These are phyloP conservation scores for Sarocladium kiliense DNA, from an alignment of 2,329 filamentous ascomycete species.

Conservation along the genomic window DNA sequence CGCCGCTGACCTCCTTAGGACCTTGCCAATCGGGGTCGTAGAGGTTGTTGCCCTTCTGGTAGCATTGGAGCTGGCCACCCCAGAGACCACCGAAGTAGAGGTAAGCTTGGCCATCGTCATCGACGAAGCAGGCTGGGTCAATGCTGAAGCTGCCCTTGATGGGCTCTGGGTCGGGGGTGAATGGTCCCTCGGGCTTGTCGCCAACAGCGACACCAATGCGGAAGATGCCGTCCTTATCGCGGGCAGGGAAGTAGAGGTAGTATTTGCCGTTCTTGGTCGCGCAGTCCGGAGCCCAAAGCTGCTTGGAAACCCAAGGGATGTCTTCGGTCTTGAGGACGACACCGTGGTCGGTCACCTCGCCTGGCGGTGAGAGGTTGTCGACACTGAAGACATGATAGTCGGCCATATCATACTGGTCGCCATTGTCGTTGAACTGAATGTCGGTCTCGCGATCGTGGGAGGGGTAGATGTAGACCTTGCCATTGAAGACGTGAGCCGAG, in stretches of 20 bases:
- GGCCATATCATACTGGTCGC: conserved; percentile 79
- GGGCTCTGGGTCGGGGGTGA: conserved; percentile 56
- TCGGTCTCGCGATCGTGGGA: conserved; percentile 74
- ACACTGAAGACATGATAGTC: conserved; percentile 76
- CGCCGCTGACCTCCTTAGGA: conserved; percentile 53
- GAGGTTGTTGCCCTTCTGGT: conserved; percentile 47
- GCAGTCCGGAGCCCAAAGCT: conserved; percentile 77
- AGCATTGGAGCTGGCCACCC: conserved; percentile 78
- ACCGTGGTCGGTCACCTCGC: conserved; percentile 66
- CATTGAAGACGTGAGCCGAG: conserved; percentile 74
- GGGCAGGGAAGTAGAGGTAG: conserved; percentile 73
- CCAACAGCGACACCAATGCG: conserved; percentile 67
- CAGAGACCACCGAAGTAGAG: conserved; percentile 73
- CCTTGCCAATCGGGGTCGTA: conserved; percentile 53
- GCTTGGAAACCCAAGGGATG: conserved; percentile 72
- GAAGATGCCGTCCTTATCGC: conserved; percentile 65
- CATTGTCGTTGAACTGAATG: conserved; percentile 75
- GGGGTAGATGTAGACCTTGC: conserved; percentile 72
- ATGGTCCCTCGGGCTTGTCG: conserved; percentile 63
- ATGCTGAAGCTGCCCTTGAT: conserved; percentile 71
- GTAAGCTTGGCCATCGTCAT: conserved; percentile 38
- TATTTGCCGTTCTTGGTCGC: conserved; percentile 63
- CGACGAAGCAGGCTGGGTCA: conserved; percentile 71
- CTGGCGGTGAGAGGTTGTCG: conserved; percentile 44
- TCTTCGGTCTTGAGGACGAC: conserved; percentile 60